Conservation (phyloP, 805 yeast genomes). For the Metschnikowia shivogae region DNA sequence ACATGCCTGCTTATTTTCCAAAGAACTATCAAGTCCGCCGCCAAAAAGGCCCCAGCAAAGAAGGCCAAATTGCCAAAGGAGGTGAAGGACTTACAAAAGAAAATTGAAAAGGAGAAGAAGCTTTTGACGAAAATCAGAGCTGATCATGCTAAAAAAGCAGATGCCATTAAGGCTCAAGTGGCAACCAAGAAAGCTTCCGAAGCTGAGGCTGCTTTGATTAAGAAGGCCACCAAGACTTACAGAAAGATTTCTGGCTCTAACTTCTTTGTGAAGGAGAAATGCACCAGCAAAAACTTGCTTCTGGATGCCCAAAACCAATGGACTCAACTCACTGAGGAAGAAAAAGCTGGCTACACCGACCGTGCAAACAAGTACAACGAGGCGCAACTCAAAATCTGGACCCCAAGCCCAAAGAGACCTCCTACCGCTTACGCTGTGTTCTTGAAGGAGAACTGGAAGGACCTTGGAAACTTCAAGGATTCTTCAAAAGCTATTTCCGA, state of each 20-base stretch:
- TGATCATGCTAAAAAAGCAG: background rate
- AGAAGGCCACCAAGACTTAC: constrained; percentile 23
- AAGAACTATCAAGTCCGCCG: background rate
- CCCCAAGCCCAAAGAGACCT: constrained; percentile 35
- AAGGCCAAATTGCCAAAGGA: background rate
- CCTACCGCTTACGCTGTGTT: constrained; percentile 27
- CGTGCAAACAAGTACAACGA: constrained; percentile 30
- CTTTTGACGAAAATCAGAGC: constrained; percentile 1
- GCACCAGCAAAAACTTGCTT: constrained; percentile 12
- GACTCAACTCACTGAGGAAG: constrained; percentile 24
- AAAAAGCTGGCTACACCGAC: constrained; percentile 23
- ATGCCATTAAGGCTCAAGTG: constrained; percentile 13
- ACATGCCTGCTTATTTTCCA: constrained; percentile 3
- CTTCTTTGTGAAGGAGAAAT: constrained; percentile 23
- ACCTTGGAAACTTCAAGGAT: constrained; percentile 22
- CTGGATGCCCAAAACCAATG: constrained; percentile 21
- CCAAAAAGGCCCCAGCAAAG: background rate
- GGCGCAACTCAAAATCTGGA: constrained; percentile 21
- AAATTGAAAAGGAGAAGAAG: constrained; percentile 20
- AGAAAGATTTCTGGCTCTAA: constrained; percentile 24
- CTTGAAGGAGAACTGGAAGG: constrained; percentile 26
- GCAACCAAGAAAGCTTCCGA: constrained; percentile 9
- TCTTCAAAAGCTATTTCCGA: constrained; percentile 23
- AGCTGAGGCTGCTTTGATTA: constrained; percentile 10
- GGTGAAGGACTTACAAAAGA: constrained; percentile 14